Evolutionary conservation across 2,329 filamentous ascomycete genomes (phyloP), one percentile per base, ranked within the genome.

Genomic region (Arthrinium phaeospermum): DNA sequence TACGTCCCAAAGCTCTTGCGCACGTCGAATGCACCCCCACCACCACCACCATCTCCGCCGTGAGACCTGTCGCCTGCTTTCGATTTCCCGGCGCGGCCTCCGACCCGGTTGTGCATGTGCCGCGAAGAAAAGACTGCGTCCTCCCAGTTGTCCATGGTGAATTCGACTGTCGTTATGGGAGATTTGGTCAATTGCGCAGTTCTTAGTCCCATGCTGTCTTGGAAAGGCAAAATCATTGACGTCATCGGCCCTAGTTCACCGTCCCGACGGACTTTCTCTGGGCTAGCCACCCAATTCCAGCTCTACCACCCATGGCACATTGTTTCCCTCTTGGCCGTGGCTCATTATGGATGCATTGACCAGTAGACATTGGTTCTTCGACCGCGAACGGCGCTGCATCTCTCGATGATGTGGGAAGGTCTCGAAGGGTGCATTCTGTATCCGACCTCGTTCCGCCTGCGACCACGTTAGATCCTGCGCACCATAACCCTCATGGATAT

Each of bases 401-500:
- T n/a, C 37, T 24, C 6, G 41, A 67, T 44, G 34, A 24, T 67
- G 34, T 22, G 34, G 64, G 16, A 6, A 44, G 37, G n/a, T 67
- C 7, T 27, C 24, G 14, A 10, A 24, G 10, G 37, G 3, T 14
- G 37, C 22, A 14, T 44, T 13, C 4, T 16, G 34, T 45, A 24
- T 24, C 19, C 14, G 5, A 45, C 19, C 64, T 16, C 22, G 37
- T 14, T 24, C 14, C 34, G 19, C 24, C 6, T 16, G 13, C 41
- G 78, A 73, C 86, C 85, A 86, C 13, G 24, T 72, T 13, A 85
- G 79, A 45, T 76, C 79, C 74, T 81, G 77, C 4, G 83, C 85
- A 24, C 86, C 87, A 79, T 86, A 85, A 0, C 82, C 87, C 76
- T 89, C 87, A 76, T 91, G 89, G 24, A 91, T 91, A 80, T 91